Conservation (phyloP, 495 filamentous ascomycete genomes). For the Podospora australis region DNA sequence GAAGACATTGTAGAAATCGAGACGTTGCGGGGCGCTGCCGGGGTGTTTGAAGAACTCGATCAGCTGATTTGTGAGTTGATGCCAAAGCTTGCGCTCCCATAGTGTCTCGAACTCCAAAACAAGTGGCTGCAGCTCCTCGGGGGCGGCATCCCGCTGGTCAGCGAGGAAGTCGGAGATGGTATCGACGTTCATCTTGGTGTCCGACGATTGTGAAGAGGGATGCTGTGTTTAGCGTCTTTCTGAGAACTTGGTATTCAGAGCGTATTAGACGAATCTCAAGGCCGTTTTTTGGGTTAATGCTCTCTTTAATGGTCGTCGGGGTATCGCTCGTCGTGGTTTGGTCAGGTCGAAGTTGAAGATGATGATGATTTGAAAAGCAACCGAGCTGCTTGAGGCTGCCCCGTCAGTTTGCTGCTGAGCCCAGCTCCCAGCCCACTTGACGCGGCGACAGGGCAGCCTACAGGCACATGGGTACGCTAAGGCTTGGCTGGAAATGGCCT, state of each 20-base stretch:
- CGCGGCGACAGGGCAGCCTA: slow-evolving; percentile 30
- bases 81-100: slow-evolving; percentile 99
- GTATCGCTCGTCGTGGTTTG: too few species aligned
- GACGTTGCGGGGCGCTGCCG: slow-evolving; percentile 73
- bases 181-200: slow-evolving; percentile 64
- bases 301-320: too few species aligned
- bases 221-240: neutral
- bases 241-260: neutral
- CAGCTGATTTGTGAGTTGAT: slow-evolving; percentile 88
- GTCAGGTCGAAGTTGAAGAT: slow-evolving; percentile 10
- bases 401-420: slow-evolving; percentile 2
- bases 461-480: slow-evolving; percentile 18
- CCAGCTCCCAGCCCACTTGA: slow-evolving; percentile 20
- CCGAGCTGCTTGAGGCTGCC: slow-evolving; percentile 8
- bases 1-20: slow-evolving; percentile 89
- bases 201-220: neutral
- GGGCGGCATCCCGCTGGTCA: slow-evolving; percentile 78
- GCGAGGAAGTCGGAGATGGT: slow-evolving; percentile 87
- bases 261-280: too few species aligned
- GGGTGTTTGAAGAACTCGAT: slow-evolving; percentile 82
- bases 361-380: slow-evolving; percentile 10
- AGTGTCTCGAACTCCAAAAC: slow-evolving; percentile 93
- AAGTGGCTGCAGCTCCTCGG: slow-evolving; percentile 76
- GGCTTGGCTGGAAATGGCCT: slow-evolving; percentile 5
- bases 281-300: too few species aligned